Conservation (phyloP, 1,284 basidiomycete species). For the Mycena citricolor region DNA sequence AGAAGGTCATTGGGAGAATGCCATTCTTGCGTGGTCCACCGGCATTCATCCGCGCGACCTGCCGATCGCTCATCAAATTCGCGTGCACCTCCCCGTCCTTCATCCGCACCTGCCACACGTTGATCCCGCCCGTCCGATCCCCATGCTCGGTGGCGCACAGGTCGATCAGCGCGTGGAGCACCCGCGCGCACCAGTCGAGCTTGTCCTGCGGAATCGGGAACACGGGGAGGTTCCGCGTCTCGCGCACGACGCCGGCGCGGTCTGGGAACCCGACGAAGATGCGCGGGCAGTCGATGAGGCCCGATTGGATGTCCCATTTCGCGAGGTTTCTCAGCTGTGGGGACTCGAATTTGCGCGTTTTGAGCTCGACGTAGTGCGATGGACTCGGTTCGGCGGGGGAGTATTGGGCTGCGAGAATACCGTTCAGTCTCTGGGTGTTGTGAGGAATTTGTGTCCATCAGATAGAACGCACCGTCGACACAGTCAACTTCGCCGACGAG, state of each 20-base stretch:
- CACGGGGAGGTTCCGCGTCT: background rate
- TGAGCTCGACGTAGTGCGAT: constrained; percentile 11
- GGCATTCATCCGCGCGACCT: constrained; percentile 9
- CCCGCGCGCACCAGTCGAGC: constrained; percentile 10
- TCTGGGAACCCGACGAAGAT: constrained; percentile 5
- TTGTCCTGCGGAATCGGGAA: background rate
- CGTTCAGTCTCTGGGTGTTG: too few species aligned
- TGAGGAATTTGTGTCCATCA: background rate
- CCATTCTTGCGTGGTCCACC: constrained; percentile 10
- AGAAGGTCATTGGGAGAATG: constrained; percentile 15
- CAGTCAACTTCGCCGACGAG: constrained; percentile 15
- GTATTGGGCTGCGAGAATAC: background rate
- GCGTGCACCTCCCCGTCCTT: background rate
- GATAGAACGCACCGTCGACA: constrained; percentile 4
- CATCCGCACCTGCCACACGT: constrained; percentile 7
- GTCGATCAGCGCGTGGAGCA: constrained; percentile 1
- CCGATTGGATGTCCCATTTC: constrained; percentile 9
- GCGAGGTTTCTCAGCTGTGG: too few species aligned
- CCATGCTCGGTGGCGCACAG: background rate
- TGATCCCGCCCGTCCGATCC: background rate
- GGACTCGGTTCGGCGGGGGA: constrained; percentile 5
- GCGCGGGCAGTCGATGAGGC: background rate
- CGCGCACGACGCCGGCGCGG: constrained; percentile 1
- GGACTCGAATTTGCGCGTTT: too few species aligned
- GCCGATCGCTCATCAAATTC: constrained; percentile 1